Percentiles rank a stretch among this genome's conserved stretches.
These are phyloP conservation scores for Steccherinum ochraceum DNA, from an alignment of 768 basidiomycete species.

Conservation along the genomic window DNA sequence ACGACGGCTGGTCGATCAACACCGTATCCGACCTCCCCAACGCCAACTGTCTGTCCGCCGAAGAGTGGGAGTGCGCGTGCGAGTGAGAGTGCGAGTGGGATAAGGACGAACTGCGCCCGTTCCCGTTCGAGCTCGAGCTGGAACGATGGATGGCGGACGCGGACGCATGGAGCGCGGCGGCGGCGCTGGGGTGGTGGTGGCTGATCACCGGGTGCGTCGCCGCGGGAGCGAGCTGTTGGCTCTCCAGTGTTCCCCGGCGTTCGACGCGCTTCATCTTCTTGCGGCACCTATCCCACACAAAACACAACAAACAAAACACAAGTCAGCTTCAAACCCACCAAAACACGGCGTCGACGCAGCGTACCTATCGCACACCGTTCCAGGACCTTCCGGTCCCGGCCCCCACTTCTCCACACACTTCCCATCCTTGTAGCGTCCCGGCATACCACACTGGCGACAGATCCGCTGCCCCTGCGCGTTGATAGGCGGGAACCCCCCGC, in stretches of 20 bases:
- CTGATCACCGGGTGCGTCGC: conserved; percentile 12
- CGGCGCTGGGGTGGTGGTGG: no score
- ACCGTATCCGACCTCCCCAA: not conserved
- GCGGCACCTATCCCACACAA: conserved; percentile 58
- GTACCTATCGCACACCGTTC: conserved; percentile 76
- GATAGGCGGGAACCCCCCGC: conserved; percentile 26
- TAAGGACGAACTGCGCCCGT: no score
- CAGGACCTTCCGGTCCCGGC: conserved; percentile 76
- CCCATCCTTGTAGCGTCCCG: conserved; percentile 76
- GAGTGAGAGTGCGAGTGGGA: no score
- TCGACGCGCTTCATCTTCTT: conserved; percentile 88
- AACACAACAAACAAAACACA: conserved; percentile 2
- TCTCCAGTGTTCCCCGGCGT: conserved; percentile 59
- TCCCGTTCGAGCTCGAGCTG: no score
- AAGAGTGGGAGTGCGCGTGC: no score
- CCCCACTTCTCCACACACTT: conserved; percentile 90
- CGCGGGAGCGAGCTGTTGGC: conserved; percentile 15
- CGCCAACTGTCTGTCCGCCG: no score
- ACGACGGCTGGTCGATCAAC: not conserved
- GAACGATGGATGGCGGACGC: conserved; percentile 17
- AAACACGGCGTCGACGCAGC: conserved; percentile 13
- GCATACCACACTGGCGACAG: conserved; percentile 68
- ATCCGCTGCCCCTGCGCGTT: conserved; percentile 60
- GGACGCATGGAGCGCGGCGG: conserved; percentile 17
- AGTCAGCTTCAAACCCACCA: not conserved